A percentile compares a stretch with the other conserved stretches of the same genome.
Evolutionary conservation across 805 yeast species (phyloP).

Genomic region (Tetrapisispora arboricola): DNA sequence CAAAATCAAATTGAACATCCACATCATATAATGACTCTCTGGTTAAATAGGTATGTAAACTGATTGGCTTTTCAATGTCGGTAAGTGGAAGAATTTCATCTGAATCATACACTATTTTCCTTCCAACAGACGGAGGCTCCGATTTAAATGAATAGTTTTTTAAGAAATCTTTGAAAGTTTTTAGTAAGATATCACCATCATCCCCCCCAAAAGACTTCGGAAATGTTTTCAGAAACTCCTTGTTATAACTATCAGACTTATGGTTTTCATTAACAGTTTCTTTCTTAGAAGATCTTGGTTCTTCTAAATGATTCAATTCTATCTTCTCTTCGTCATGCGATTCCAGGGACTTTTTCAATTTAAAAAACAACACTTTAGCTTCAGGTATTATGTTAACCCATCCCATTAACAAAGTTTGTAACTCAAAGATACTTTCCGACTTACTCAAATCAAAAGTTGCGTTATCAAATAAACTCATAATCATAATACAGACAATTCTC

Average conservation of each 20-base stretch:
- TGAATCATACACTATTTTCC: conserved; percentile 18
- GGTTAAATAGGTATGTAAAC: not conserved
- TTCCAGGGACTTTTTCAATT: conserved; percentile 19
- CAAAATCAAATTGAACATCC: not conserved
- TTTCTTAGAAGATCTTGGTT: not conserved
- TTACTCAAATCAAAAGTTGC: conserved; percentile 36
- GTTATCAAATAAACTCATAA: conserved; percentile 39
- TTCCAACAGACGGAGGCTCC: conserved; percentile 15
- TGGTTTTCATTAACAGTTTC: not conserved
- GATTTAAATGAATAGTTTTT: conserved; percentile 18
- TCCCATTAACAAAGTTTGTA: conserved; percentile 49
- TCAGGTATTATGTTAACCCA: conserved; percentile 59
- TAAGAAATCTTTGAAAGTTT: conserved; percentile 18
- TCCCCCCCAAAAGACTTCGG: conserved; percentile 14
- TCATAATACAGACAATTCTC: conserved; percentile 52
- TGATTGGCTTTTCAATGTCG: conserved; percentile 8
- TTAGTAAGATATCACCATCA: conserved; percentile 18
- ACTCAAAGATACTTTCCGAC: conserved; percentile 47
- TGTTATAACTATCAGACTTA: conserved; percentile 9
- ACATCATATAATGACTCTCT: conserved; percentile 2
- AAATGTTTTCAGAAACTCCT: conserved; percentile 14
- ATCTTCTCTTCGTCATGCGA: conserved; percentile 1
- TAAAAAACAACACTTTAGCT: conserved; percentile 49
- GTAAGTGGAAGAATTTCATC: conserved; percentile 18
- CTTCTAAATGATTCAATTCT: not conserved